phyloP scores from a whole-genome alignment of 2,329 filamentous ascomycete genomes.

The Fonsecaea monophora region DNA sequence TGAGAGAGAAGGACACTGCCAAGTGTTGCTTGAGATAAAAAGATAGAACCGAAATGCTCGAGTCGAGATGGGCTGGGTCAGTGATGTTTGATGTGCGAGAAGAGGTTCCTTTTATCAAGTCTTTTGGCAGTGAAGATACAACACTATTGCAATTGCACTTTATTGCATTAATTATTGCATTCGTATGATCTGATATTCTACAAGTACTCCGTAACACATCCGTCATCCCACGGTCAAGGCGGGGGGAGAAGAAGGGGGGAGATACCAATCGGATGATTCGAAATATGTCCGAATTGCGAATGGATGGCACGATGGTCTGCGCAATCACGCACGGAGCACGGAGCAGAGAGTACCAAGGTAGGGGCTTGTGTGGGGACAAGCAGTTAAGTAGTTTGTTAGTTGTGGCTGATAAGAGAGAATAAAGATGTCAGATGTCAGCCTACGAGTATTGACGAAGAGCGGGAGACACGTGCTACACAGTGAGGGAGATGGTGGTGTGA shows the following conservation, averaged over 20 bases:
- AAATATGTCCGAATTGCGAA: background rate
- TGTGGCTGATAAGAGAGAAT: too few species aligned
- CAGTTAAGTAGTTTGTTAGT: background rate
- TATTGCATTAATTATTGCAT: background rate
- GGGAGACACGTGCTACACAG: background rate
- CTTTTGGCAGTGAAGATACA: background rate
- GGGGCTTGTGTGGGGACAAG: too few species aligned
- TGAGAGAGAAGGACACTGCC: background rate
- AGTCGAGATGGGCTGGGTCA: too few species aligned
- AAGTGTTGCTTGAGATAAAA: too few species aligned
- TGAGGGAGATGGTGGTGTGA: background rate
- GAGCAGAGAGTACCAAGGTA: background rate
- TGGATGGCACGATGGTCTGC: background rate
- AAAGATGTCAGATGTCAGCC: background rate
- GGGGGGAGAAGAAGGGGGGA: background rate
- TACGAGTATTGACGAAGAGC: background rate
- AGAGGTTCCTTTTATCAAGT: background rate
- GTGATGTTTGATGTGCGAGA: background rate
- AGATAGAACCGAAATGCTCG: too few species aligned
- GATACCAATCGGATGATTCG: slow-evolving; percentile 5
- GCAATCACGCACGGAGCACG: background rate
- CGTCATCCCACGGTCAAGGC: slow-evolving; percentile 7
- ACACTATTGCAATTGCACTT: background rate
- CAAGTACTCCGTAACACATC: background rate
- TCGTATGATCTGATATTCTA: slow-evolving; percentile 3